phyloP scores from a whole-genome alignment of 2,329 filamentous ascomycete genomes.

The Graphiopsis chlorocephala region DNA sequence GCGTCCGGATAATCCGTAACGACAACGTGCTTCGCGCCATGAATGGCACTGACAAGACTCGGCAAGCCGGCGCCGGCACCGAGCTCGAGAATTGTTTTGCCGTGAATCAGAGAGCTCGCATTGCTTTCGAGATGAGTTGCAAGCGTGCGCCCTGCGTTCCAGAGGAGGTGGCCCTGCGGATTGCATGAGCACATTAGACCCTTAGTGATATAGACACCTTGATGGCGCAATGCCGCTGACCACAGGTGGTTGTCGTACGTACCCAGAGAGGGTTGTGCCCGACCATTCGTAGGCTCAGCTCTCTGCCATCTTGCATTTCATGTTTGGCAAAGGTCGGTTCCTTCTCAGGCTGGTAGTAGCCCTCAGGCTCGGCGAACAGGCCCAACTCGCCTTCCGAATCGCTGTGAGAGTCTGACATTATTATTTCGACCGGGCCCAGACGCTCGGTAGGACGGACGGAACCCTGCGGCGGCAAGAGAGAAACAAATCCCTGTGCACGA shows the following conservation, averaged over 20 bases:
- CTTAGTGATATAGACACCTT: constrained; percentile 10
- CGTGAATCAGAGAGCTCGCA: constrained; percentile 57
- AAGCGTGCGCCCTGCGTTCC: constrained; percentile 82
- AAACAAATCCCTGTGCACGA: background rate
- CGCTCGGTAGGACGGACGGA: constrained; percentile 10
- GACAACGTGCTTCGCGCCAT: constrained; percentile 66
- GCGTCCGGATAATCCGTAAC: constrained; percentile 87
- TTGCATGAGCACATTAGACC: constrained; percentile 9
- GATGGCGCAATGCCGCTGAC: background rate
- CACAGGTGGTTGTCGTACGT: constrained; percentile 32
- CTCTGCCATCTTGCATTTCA: constrained; percentile 63
- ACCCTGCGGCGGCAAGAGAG: constrained; percentile 11
- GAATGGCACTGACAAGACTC: constrained; percentile 70
- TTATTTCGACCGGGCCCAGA: background rate
- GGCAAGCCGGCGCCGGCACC: constrained; percentile 79
- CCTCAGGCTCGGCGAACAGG: constrained; percentile 74
- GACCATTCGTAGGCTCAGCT: constrained; percentile 71
- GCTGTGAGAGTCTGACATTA: constrained; percentile 16
- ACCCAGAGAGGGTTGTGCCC: constrained; percentile 85
- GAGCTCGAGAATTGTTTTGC: constrained; percentile 77
- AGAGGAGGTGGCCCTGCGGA: constrained; percentile 72
- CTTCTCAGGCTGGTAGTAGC: constrained; percentile 75
- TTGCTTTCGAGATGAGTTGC: constrained; percentile 73
- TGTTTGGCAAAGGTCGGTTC: constrained; percentile 72
- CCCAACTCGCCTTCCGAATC: constrained; percentile 34